A percentile compares a stretch with the other conserved stretches of the same genome.
These are phyloP conservation scores for Starmera dryadoides DNA, from an alignment of 805 yeast species.

Conservation along the genomic window DNA sequence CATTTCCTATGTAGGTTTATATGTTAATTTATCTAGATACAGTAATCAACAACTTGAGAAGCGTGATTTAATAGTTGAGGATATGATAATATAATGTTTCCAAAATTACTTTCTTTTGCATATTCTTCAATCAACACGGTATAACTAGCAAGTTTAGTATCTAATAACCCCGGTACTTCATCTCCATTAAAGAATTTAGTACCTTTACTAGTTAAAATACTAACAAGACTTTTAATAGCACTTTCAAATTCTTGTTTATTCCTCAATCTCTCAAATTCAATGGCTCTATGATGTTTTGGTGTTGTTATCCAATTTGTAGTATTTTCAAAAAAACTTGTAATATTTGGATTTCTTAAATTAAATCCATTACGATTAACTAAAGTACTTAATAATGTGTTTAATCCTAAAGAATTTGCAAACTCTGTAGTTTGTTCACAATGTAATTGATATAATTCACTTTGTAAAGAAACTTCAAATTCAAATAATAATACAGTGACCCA, in stretches of 20 bases:
- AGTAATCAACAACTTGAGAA: conserved; percentile 4
- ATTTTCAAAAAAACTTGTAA: conserved; percentile 12
- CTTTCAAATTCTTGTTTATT: conserved; percentile 15
- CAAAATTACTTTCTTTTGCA: conserved; percentile 5
- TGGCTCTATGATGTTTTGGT: conserved; percentile 6
- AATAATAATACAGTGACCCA: conserved; percentile 31
- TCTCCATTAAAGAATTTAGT: conserved; percentile 8
- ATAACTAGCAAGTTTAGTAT: conserved; percentile 26
- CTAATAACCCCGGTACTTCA: conserved; percentile 19
- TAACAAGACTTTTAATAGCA: conserved; percentile 18
- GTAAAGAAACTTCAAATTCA: conserved; percentile 12
- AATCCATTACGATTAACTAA: conserved; percentile 27
- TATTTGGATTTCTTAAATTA: conserved; percentile 28
- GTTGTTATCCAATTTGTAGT: conserved; percentile 1
- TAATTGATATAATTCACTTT: conserved; percentile 17
- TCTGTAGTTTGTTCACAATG: neutral
- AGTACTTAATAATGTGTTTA: conserved; percentile 9
- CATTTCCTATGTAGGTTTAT: too few species aligned
- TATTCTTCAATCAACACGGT: conserved; percentile 17
- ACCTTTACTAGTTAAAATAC: conserved; percentile 11
- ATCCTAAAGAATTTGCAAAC: conserved; percentile 6
- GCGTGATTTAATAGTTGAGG: conserved; percentile 13
- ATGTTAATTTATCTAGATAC: too few species aligned
- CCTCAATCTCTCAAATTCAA: conserved; percentile 10
- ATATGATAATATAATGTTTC: conserved; percentile 2